Conservation (phyloP, 2,329 filamentous ascomycete species). For the Elsinoe batatas region DNA sequence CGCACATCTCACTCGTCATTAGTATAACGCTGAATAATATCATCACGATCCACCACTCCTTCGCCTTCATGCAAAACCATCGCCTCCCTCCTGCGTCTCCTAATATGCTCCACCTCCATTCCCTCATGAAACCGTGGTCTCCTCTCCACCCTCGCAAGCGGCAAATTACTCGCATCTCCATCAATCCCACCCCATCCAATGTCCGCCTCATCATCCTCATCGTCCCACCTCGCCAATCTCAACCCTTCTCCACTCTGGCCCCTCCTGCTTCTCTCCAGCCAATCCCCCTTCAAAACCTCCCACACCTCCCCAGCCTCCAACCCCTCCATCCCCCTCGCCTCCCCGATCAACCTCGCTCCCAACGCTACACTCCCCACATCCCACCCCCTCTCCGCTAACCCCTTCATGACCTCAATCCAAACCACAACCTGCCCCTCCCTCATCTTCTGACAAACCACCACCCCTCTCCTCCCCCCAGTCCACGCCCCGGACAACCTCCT, state of each 20-base stretch:
- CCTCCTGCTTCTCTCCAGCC: not conserved
- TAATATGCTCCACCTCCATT: slow-evolving; percentile 59
- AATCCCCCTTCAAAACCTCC: not conserved
- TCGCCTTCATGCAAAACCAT: slow-evolving; percentile 88
- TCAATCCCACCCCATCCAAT: not conserved
- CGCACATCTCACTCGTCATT: not conserved
- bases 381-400: not conserved
- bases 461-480: not conserved
- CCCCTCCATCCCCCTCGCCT: slow-evolving; percentile 8
- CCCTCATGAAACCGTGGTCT: slow-evolving; percentile 40
- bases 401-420: slow-evolving; percentile 1
- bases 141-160: slow-evolving; percentile 17
- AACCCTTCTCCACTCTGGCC: not conserved
- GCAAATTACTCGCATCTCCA: slow-evolving; percentile 5
- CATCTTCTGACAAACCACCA: not conserved
- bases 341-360: slow-evolving; percentile 17
- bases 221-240: no score
- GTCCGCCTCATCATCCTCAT: not conserved
- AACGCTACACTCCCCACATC: slow-evolving; percentile 12
- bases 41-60: slow-evolving; percentile 58
- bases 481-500: not conserved
- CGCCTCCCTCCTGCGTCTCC: slow-evolving; percentile 66
- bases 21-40: slow-evolving; percentile 57
- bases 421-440: not conserved
- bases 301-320: not conserved